phyloP scores from a whole-genome alignment of 2,329 filamentous ascomycete genomes.

The Teratosphaeriaceae sp. region DNA sequence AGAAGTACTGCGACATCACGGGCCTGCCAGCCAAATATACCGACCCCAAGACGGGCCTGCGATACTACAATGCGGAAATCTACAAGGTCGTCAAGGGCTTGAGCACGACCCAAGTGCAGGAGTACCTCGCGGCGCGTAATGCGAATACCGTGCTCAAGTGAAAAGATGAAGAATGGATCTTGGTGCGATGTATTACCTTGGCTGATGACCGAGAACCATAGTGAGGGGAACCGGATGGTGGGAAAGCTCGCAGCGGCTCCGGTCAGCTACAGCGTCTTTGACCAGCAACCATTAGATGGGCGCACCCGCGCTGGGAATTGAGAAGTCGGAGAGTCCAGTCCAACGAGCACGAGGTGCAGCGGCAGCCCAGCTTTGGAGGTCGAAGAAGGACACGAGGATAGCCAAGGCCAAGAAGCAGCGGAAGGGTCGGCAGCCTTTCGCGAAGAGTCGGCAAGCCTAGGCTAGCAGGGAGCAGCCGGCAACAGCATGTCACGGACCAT shows the following conservation, averaged over 20 bases:
- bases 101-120: constrained; percentile 76
- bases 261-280: no score
- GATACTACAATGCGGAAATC: constrained; percentile 90
- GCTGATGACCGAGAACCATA: neutral
- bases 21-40: constrained; percentile 86
- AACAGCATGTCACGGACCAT: no score
- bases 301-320: neutral
- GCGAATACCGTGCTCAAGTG: constrained; percentile 92
- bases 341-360: no score
- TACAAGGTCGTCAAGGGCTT: constrained; percentile 76
- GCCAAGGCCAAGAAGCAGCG: neutral
- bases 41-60: constrained; percentile 87
- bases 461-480: no score
- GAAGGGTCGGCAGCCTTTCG: neutral
- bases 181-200: neutral
- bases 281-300: neutral
- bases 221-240: no score
- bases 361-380: no score
- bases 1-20: constrained; percentile 93
- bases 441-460: neutral
- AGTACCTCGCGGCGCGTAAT: constrained; percentile 80
- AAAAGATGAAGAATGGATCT: constrained; percentile 21
- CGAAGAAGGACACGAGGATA: no score
- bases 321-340: no score
- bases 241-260: no score